A percentile compares a stretch with the other conserved stretches of the same genome.
Conservation (phyloP, 345 rosid genomes). For the Salix dunnii region DNA sequence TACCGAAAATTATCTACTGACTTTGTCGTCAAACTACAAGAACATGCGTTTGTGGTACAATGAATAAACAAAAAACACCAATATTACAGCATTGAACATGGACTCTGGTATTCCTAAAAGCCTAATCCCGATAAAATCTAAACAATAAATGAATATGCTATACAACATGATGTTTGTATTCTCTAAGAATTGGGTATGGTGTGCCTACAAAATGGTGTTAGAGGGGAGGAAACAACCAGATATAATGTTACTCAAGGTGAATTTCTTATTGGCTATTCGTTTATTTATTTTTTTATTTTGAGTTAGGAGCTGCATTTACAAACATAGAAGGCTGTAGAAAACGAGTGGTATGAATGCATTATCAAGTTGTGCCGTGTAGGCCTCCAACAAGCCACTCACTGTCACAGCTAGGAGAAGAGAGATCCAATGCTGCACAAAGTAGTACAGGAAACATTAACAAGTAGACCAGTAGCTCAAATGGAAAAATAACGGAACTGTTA, state of each 20-base stretch:
- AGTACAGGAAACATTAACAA: slow-evolving; percentile 1
- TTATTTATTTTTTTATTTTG: not conserved
- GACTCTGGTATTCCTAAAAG: not conserved
- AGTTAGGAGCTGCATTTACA: slow-evolving; percentile 32
- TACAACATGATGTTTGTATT: not conserved
- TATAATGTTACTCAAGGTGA: too few species aligned
- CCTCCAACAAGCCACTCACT: slow-evolving; percentile 84
- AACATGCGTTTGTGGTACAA: not conserved
- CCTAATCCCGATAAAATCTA: not conserved
- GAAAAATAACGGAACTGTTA: not conserved
- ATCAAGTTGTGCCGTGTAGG: slow-evolving; percentile 88
- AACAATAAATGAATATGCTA: not conserved
- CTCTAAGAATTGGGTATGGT: not conserved
- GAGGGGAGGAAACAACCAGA: not conserved
- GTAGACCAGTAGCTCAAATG: not conserved
- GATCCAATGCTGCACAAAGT: slow-evolving; percentile 74
- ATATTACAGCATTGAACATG: not conserved
- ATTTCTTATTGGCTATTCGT: too few species aligned
- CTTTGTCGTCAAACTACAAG: not conserved
- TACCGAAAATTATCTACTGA: not conserved
- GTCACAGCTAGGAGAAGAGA: slow-evolving; percentile 70
- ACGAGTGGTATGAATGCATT: slow-evolving; percentile 92
- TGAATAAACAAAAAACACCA: not conserved
- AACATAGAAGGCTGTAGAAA: slow-evolving; percentile 89
- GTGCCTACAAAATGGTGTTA: not conserved